Base-by-base conservation (phyloP, 139 green algal species). In the Chlamydomonas asymmetrica region DNA sequence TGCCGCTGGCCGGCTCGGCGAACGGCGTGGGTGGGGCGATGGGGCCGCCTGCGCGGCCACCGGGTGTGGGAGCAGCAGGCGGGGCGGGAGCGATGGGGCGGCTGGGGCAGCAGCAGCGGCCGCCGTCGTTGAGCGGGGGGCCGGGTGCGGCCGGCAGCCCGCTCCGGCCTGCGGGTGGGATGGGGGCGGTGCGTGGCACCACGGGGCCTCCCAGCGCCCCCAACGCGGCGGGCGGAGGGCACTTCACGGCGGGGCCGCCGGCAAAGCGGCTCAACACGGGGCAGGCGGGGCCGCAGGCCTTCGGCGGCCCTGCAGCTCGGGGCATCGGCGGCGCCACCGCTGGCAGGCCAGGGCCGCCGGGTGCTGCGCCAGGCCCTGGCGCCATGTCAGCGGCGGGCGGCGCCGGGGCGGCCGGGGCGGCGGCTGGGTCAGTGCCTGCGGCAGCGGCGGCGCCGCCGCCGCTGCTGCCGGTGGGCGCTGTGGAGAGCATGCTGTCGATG, bases 381-480 rank as follows among this genome's bases (percentile, higher is more conserved):
- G 35, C 20, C 62, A 18, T 41, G 35, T 40, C 37, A 63, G 56
- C 27, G 56, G 56, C 56, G 34, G 56, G 32, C 27, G 56, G 32
- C 8, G 27, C 34, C 7, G 56, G 10, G 56, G 56, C 27, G 10
- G n/a, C 5, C 50, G 62, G 34, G 34, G 10, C 13, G n/a, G 62
- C 34, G 62, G 34, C 32, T 20, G 35, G 37, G 62, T 25, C 5
- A 68, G 62, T 38, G 6, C n/a, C 38, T n/a, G 70, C 25, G 4
- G 56, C 56, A 34, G 72, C 57, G 0, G 43, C 66, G 0, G 34
- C 37, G 48, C 67, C 75, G 0, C 62, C 23, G 7, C 5, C 76
- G 20, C 27, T 84, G 54, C 71, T 83, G 62, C 76, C 52, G 16
- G 49, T 34, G 9, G 70, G 67, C 2, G 40, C 70, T 2, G 56